These are phyloP conservation scores for Daldinia eschscholtzii DNA, from an alignment of 2,329 filamentous ascomycete species.

Conservation along the genomic window DNA sequence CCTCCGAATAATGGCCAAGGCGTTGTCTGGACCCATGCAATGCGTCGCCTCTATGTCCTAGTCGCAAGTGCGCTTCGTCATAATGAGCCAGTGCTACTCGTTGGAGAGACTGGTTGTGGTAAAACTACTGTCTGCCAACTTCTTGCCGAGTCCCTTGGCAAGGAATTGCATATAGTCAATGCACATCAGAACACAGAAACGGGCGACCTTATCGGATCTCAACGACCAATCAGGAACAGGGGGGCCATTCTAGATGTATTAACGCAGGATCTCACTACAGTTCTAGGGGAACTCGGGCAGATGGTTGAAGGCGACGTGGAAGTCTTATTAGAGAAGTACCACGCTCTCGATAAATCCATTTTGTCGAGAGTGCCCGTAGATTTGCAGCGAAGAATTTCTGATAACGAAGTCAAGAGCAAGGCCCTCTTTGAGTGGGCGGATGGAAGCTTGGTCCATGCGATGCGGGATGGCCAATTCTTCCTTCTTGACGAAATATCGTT, in stretches of 20 bases:
- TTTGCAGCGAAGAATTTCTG: slow-evolving; percentile 61
- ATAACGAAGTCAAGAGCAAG: slow-evolving; percentile 73
- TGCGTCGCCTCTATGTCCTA: slow-evolving; percentile 90
- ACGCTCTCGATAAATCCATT: slow-evolving; percentile 61
- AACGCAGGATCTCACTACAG: slow-evolving; percentile 67
- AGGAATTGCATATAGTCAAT: slow-evolving; percentile 89
- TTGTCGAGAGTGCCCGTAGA: slow-evolving; percentile 61
- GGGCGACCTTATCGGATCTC: slow-evolving; percentile 94
- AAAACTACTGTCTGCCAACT: slow-evolving; percentile 98
- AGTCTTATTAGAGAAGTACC: slow-evolving; percentile 70
- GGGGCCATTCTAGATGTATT: slow-evolving; percentile 77
- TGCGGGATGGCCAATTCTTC: slow-evolving; percentile 91
- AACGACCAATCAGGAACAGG: slow-evolving; percentile 89
- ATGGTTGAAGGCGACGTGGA: slow-evolving; percentile 62
- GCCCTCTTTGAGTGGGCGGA: slow-evolving; percentile 97
- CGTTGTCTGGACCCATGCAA: slow-evolving; percentile 95
- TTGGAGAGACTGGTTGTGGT: slow-evolving; percentile 96
- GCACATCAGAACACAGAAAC: slow-evolving; percentile 99
- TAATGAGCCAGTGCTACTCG: slow-evolving; percentile 92
- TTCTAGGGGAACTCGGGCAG: slow-evolving; percentile 59
- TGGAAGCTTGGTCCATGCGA: slow-evolving; percentile 91
- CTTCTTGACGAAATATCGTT: slow-evolving; percentile 97
- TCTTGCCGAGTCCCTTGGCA: slow-evolving; percentile 82
- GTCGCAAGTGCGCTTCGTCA: slow-evolving; percentile 89
- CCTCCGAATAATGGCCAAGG: slow-evolving; percentile 66